phyloP scores from a whole-genome alignment of 2,329 filamentous ascomycete genomes.

The Xylaria sp. region DNA sequence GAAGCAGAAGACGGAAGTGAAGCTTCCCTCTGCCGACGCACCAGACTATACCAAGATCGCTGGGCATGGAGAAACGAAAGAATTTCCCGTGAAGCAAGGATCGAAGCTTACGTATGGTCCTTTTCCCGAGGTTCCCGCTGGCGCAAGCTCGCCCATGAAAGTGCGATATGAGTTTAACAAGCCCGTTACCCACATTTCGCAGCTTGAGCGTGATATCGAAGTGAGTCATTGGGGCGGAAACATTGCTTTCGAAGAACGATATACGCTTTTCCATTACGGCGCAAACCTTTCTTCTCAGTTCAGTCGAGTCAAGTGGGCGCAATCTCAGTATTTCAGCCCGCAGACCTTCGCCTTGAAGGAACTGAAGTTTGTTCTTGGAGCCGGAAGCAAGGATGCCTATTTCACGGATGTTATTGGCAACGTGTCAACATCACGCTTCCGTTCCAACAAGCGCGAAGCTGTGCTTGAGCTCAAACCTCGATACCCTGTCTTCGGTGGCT shows the following conservation, averaged over 20 bases:
- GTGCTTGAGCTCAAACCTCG: slow-evolving; percentile 89
- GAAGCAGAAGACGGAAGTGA: slow-evolving; percentile 98
- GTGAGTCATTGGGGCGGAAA: slow-evolving; percentile 99
- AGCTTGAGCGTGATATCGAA: slow-evolving; percentile 90
- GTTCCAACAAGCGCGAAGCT: slow-evolving; percentile 80
- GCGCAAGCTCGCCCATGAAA: slow-evolving; percentile 75
- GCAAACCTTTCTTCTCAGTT: slow-evolving; percentile 81
- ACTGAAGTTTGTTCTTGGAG: slow-evolving; percentile 80
- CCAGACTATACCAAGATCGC: slow-evolving; percentile 86
- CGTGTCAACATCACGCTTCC: slow-evolving; percentile 91
- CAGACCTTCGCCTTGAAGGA: slow-evolving; percentile 82
- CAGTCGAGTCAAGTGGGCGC: slow-evolving; percentile 80
- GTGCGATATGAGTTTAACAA: slow-evolving; percentile 97
- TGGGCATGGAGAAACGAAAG: slow-evolving; percentile 68
- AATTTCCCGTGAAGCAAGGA: slow-evolving; percentile 82
- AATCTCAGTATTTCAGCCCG: slow-evolving; percentile 80
- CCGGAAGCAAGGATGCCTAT: slow-evolving; percentile 87
- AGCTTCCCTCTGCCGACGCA: slow-evolving; percentile 80
- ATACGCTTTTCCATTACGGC: slow-evolving; percentile 86
- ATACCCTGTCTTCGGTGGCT: slow-evolving; percentile 96
- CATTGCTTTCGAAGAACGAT: slow-evolving; percentile 92
- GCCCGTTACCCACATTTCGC: slow-evolving; percentile 81
- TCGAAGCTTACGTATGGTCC: slow-evolving; percentile 89
- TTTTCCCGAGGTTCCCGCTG: slow-evolving; percentile 84
- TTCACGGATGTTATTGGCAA: slow-evolving; percentile 97